Conservation (phyloP, 2,329 filamentous ascomycete species). For the Aspergillus eucalypticola region DNA sequence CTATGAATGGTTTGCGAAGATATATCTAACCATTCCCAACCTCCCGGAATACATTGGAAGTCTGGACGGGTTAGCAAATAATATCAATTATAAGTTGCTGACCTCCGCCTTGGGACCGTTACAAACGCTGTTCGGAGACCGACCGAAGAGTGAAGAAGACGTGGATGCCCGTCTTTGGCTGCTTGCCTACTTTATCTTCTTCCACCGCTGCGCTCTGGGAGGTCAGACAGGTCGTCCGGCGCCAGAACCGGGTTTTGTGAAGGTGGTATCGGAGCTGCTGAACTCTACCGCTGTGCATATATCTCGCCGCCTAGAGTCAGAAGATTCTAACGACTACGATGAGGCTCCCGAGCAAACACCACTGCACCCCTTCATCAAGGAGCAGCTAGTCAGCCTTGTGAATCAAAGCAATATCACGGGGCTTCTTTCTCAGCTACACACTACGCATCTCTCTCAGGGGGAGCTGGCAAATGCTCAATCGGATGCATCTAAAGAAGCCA, state of each 20-base stretch:
- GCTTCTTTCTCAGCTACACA: conserved; percentile 52
- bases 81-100: conserved; percentile 54
- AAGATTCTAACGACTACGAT: conserved; percentile 33
- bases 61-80: conserved; percentile 47
- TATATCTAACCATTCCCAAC: conserved; percentile 49
- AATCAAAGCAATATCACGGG: conserved; percentile 72
- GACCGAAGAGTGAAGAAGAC: conserved; percentile 34
- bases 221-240: conserved; percentile 38
- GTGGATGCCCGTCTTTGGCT: conserved; percentile 55
- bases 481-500: conserved; percentile 60
- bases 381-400: conserved; percentile 69
- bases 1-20: conserved; percentile 48
- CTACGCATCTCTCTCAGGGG: conserved; percentile 26
- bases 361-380: conserved; percentile 59
- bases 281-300: conserved; percentile 59
- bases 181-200: conserved; percentile 61
- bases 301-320: conserved; percentile 50
- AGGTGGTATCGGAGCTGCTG: conserved; percentile 57
- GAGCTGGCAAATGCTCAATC: conserved; percentile 27
- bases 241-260: conserved; percentile 57
- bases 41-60: conserved; percentile 40
- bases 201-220: conserved; percentile 52
- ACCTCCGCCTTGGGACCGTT: conserved; percentile 39
- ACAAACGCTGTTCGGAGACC: conserved; percentile 28
- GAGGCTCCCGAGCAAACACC: conserved; percentile 31